phyloP scores from a whole-genome alignment of 371 early-diverging fungal genomes.

The Chytridium lagenaria region DNA sequence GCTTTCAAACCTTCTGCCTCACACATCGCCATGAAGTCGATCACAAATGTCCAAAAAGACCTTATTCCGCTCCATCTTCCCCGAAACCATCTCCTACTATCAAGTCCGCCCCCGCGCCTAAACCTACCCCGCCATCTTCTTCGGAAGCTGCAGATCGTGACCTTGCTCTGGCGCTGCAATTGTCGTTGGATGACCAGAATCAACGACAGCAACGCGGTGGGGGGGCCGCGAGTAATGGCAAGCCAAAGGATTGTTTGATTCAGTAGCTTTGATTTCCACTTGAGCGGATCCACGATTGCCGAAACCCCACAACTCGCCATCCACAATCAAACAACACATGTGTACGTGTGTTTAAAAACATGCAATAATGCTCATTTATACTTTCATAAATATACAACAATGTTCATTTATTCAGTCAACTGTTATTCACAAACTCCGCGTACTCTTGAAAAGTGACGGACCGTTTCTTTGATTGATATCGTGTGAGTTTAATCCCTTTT shows the following conservation, averaged over 20 bases:
- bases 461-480: constrained; percentile 82
- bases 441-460: constrained; percentile 55
- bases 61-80: neutral
- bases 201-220: neutral
- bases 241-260: constrained; percentile 4
- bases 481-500: constrained; percentile 66
- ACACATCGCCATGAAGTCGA: constrained; percentile 2
- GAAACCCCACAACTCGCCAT: too few species aligned
- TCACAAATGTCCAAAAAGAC: constrained; percentile 2
- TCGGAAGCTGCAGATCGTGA: neutral
- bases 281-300: too few species aligned
- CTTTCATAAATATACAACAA: too few species aligned
- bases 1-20: neutral
- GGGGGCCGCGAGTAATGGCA: too few species aligned
- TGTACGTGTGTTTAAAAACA: too few species aligned
- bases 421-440: too few species aligned
- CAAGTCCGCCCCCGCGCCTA: neutral
- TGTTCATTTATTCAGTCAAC: too few species aligned
- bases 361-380: too few species aligned
- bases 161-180: neutral
- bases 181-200: neutral
- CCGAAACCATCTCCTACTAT: neutral
- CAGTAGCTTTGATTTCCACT: neutral
- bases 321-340: too few species aligned
- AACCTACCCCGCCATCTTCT: neutral